phyloP scores from a whole-genome alignment of 371 early-diverging fungal genomes.

The Mortierella sp. region DNA sequence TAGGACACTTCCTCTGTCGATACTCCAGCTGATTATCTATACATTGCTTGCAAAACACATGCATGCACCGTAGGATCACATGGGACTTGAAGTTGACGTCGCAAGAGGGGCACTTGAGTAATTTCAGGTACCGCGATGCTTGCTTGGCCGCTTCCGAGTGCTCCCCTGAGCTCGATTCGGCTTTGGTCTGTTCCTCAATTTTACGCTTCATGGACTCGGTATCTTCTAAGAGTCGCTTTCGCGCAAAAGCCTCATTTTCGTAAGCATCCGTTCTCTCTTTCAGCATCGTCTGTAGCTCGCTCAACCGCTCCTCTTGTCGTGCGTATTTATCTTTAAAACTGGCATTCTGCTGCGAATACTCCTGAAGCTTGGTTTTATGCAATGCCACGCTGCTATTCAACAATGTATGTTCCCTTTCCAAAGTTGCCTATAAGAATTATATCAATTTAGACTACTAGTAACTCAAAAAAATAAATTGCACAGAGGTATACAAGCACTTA shows the following conservation, averaged over 20 bases:
- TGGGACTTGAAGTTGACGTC: conserved; percentile 87
- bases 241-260: conserved; percentile 70
- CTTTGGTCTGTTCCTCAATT: conserved; percentile 61
- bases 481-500: conserved; percentile 5
- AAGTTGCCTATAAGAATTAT: conserved; percentile 55
- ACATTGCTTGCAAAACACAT: conserved; percentile 96
- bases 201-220: conserved; percentile 69
- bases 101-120: conserved; percentile 93
- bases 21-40: conserved; percentile 90
- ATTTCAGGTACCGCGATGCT: conserved; percentile 63
- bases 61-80: conserved; percentile 92
- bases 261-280: conserved; percentile 67
- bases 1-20: conserved; percentile 98
- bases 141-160: conserved; percentile 63
- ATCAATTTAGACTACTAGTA: no score
- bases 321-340: conserved; percentile 48
- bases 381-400: conserved; percentile 26
- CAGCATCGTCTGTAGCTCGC: conserved; percentile 62
- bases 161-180: conserved; percentile 23
- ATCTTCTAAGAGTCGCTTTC: conserved; percentile 67
- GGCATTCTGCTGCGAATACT: conserved; percentile 42
- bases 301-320: conserved; percentile 48
- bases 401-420: conserved; percentile 48
- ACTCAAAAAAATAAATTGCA: background rate
- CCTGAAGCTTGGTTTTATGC: conserved; percentile 51